These are phyloP conservation scores for Fusarium miscanthi DNA, from an alignment of 2,329 filamentous ascomycete species.

Conservation along the genomic window DNA sequence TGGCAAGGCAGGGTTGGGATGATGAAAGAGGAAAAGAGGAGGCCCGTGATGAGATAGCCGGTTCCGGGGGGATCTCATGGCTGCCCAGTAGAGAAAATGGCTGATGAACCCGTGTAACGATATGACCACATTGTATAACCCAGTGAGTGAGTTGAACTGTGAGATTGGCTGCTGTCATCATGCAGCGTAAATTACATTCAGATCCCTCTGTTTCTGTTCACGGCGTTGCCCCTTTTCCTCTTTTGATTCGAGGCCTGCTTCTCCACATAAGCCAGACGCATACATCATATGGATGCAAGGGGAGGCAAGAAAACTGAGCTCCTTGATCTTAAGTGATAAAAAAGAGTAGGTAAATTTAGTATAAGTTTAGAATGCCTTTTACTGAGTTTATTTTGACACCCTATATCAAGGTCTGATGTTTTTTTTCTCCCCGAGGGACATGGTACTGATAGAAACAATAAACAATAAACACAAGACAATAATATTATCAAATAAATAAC, in stretches of 20 bases:
- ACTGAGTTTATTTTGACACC: no score
- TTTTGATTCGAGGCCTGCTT: conserved; percentile 12
- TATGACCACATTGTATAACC: neutral
- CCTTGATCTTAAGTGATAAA: no score
- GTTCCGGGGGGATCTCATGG: conserved; percentile 23
- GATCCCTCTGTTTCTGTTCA: conserved; percentile 3
- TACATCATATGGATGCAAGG: neutral
- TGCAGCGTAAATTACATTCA: conserved; percentile 18
- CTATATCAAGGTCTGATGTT: no score
- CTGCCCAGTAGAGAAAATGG: neutral
- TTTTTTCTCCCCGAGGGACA: no score
- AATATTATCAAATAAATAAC: neutral
- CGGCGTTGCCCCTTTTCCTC: conserved; percentile 21
- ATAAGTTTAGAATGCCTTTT: no score
- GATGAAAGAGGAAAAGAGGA: conserved; percentile 28
- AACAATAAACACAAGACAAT: neutral
- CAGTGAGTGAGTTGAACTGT: neutral
- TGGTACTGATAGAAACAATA: neutral
- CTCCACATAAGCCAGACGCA: conserved; percentile 16
- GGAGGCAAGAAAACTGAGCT: no score
- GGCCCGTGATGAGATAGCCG: conserved; percentile 36
- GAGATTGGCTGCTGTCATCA: neutral
- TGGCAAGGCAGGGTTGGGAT: conserved; percentile 41
- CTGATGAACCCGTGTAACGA: conserved; percentile 5
- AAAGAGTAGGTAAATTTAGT: no score